phyloP scores from a whole-genome alignment of 352 stramenopile genomes.

The Aphanomyces stellatus region DNA sequence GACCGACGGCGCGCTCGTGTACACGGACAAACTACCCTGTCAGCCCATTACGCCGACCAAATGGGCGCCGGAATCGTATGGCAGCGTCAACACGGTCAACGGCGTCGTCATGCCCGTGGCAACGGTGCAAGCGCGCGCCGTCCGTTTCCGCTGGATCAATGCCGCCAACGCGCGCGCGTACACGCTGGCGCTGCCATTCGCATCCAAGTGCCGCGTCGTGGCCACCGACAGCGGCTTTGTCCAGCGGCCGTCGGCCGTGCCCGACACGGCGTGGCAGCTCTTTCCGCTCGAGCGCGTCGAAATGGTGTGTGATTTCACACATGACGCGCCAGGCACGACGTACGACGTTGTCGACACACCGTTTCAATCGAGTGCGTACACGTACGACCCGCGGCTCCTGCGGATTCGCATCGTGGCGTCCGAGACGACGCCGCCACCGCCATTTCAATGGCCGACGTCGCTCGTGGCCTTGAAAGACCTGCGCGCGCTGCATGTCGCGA shows the following conservation, averaged over 20 bases:
- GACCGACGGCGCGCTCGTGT: conserved; percentile 43
- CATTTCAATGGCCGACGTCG: conserved; percentile 24
- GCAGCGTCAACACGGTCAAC: conserved; percentile 55
- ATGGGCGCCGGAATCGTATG: conserved; percentile 57
- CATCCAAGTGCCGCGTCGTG: conserved; percentile 42
- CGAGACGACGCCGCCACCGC: conserved; percentile 19
- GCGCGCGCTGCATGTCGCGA: conserved; percentile 35
- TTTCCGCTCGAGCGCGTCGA: conserved; percentile 55
- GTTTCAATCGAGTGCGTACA: conserved; percentile 7
- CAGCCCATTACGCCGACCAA: conserved; percentile 29
- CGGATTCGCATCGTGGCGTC: conserved; percentile 36
- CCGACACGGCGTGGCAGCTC: conserved; percentile 17
- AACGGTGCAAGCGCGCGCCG: conserved; percentile 40
- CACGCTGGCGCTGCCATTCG: conserved; percentile 59
- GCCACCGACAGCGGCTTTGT: conserved; percentile 62
- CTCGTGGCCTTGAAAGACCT: conserved; percentile 46
- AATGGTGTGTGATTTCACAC: conserved; percentile 51
- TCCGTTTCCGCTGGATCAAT: conserved; percentile 55
- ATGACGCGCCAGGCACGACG: conserved; percentile 29
- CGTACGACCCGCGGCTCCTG: conserved; percentile 46
- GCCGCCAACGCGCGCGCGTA: conserved; percentile 59
- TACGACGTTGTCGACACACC: conserved; percentile 40
- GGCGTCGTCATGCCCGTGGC: conserved; percentile 64
- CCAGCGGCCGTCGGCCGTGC: conserved; percentile 24
- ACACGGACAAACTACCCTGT: conserved; percentile 56